Percentiles rank a stretch among this genome's conserved stretches.
Evolutionary conservation across 2,329 filamentous ascomycete species (phyloP).

Genomic region (Phialophora expanda): DNA sequence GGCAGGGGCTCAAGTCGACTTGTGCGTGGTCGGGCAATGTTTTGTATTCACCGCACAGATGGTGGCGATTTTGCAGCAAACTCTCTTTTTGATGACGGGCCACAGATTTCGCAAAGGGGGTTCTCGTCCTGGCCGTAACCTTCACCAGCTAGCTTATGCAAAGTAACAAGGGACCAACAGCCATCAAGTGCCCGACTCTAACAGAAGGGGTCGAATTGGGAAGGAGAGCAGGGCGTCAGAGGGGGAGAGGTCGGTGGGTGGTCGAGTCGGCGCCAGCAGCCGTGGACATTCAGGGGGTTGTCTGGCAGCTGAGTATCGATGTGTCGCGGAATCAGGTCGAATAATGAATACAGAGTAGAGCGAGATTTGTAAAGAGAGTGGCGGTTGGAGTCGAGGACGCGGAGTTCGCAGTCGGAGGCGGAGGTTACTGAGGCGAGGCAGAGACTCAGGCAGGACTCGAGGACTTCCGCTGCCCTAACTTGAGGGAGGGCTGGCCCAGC

Average conservation of each 20-base stretch:
- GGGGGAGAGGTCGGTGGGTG: background rate
- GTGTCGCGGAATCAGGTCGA: background rate
- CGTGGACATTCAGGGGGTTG: background rate
- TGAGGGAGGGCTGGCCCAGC: slow-evolving; percentile 6
- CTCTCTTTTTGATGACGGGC: background rate
- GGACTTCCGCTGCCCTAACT: slow-evolving; percentile 15
- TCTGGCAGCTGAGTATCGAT: background rate
- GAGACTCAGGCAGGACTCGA: slow-evolving; percentile 16
- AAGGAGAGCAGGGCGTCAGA: background rate
- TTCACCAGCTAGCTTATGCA: slow-evolving; percentile 18
- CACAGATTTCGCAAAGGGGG: background rate
- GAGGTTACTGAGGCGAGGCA: slow-evolving; percentile 28
- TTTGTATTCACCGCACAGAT: slow-evolving; percentile 5
- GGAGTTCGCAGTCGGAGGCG: slow-evolving; percentile 29
- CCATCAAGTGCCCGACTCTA: slow-evolving; percentile 24
- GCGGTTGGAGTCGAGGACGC: slow-evolving; percentile 30
- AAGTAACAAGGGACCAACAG: slow-evolving; percentile 9
- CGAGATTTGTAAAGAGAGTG: slow-evolving; percentile 30
- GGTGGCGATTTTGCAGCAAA: background rate
- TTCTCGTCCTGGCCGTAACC: slow-evolving; percentile 1
- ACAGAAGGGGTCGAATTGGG: background rate
- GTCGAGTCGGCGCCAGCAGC: slow-evolving; percentile 8
- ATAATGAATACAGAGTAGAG: slow-evolving; percentile 8
- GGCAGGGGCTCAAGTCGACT: background rate
- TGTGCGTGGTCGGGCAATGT: background rate